Conservation (phyloP, 257 asterid species). For the Haberlea rhodopensis region DNA sequence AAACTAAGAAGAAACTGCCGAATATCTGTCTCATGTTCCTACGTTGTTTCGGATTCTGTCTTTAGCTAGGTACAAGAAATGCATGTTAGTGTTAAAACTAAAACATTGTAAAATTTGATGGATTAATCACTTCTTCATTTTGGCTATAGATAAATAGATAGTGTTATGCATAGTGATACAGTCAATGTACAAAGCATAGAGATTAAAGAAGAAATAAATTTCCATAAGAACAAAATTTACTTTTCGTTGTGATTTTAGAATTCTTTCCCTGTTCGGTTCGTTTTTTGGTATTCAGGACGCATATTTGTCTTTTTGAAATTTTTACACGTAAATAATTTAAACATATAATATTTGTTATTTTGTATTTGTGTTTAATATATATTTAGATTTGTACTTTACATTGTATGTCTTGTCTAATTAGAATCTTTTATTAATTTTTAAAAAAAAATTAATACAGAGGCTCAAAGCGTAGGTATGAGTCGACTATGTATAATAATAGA, state of each 20-base stretch:
- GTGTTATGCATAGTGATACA: neutral
- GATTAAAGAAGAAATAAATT: neutral
- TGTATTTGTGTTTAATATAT: no score
- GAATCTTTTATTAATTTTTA: no score
- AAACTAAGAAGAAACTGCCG: conserved; percentile 26
- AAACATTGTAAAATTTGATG: neutral
- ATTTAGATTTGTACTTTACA: no score
- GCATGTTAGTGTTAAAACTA: neutral
- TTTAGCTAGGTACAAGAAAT: neutral
- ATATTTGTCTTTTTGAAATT: no score
- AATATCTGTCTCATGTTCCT: conserved; percentile 28
- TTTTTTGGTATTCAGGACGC: no score
- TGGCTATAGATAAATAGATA: neutral
- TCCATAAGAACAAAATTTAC: neutral
- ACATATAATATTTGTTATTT: no score
- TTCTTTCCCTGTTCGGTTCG: neutral
- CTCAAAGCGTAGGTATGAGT: no score
- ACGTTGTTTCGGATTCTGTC: conserved; percentile 24
- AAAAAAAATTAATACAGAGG: no score
- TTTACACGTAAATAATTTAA: no score
- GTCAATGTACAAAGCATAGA: neutral
- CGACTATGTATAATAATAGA: no score
- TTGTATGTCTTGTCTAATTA: no score
- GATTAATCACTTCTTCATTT: neutral
- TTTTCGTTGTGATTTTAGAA: neutral